These are phyloP conservation scores for Pyricularia sp. DNA, from an alignment of 2,329 filamentous ascomycete genomes.

Conservation along the genomic window DNA sequence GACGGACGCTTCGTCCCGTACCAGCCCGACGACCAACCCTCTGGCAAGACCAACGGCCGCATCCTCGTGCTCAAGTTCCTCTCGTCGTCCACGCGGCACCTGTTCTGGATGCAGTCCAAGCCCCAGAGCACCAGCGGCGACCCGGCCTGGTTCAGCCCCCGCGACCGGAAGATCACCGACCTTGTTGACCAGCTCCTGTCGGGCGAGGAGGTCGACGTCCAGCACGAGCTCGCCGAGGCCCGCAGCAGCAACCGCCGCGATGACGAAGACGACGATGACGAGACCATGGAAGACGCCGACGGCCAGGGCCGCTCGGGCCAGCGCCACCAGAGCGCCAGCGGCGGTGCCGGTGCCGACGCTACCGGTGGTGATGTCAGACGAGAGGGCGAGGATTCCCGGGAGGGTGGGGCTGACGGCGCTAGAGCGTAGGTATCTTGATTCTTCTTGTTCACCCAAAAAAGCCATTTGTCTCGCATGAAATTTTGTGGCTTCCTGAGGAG, in stretches of 20 bases:
- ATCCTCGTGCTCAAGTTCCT: conserved; percentile 91
- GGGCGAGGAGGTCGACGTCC: conserved; percentile 79
- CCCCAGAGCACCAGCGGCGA: conserved; percentile 54
- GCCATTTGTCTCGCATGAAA: background rate
- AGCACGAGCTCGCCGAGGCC: conserved; percentile 59
- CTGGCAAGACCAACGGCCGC: conserved; percentile 70
- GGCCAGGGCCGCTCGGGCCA: conserved; percentile 51
- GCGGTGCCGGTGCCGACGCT: conserved; percentile 76
- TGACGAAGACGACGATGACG: conserved; percentile 45
- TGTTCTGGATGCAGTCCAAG: conserved; percentile 96
- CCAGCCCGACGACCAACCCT: conserved; percentile 43
- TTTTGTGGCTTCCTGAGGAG: background rate
- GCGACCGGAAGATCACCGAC: conserved; percentile 79
- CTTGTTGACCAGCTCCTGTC: conserved; percentile 79
- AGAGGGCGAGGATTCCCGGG: conserved; percentile 79
- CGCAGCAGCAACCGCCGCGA: conserved; percentile 28
- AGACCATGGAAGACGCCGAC: conserved; percentile 71
- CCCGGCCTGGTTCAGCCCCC: conserved; percentile 69
- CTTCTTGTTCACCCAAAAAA: background rate
- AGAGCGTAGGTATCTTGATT: conserved; percentile 80
- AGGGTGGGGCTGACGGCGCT: conserved; percentile 92
- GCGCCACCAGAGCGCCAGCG: conserved; percentile 49
- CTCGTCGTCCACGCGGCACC: conserved; percentile 80
- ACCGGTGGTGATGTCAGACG: conserved; percentile 87
- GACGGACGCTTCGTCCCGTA: conserved; percentile 78